Conservation (phyloP, 2,329 filamentous ascomycete genomes). For the Colletotrichum neosansevieriae region DNA sequence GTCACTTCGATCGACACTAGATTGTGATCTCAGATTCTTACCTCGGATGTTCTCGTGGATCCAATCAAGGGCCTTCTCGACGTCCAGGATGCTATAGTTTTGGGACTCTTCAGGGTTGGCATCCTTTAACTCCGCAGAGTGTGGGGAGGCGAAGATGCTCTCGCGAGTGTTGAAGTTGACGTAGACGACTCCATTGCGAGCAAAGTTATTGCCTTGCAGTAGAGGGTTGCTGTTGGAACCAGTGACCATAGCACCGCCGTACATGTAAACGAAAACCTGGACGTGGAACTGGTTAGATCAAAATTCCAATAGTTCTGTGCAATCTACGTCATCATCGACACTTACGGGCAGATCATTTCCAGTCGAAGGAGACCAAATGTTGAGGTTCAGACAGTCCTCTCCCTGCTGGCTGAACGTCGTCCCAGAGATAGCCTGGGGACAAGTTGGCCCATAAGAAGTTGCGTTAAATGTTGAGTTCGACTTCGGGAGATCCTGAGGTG, state of each 20-base stretch:
- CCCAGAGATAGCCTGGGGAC: conserved; percentile 44
- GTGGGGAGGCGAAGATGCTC: conserved; percentile 58
- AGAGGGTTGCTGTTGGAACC: conserved; percentile 55
- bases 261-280: conserved; percentile 58
- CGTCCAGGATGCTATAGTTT: conserved; percentile 52
- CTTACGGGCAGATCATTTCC: conserved; percentile 47
- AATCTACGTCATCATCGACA: background rate
- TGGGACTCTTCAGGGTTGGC: conserved; percentile 45
- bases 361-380: conserved; percentile 50
- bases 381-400: conserved; percentile 58
- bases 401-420: conserved; percentile 43
- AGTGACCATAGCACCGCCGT: conserved; percentile 58
- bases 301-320: background rate
- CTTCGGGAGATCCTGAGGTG: conserved; percentile 45
- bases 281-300: background rate
- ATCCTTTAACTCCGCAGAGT: conserved; percentile 52
- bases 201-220: conserved; percentile 52
- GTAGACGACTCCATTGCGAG: conserved; percentile 51
- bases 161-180: conserved; percentile 56
- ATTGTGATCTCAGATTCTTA: conserved; percentile 17
- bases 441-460: conserved; percentile 45
- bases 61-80: conserved; percentile 54
- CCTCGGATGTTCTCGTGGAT: conserved; percentile 52
- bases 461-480: conserved; percentile 43
- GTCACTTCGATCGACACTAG: conserved; percentile 1